These are phyloP conservation scores for Lactifluus echinatus DNA, from an alignment of 768 basidiomycete genomes.

Conservation along the genomic window DNA sequence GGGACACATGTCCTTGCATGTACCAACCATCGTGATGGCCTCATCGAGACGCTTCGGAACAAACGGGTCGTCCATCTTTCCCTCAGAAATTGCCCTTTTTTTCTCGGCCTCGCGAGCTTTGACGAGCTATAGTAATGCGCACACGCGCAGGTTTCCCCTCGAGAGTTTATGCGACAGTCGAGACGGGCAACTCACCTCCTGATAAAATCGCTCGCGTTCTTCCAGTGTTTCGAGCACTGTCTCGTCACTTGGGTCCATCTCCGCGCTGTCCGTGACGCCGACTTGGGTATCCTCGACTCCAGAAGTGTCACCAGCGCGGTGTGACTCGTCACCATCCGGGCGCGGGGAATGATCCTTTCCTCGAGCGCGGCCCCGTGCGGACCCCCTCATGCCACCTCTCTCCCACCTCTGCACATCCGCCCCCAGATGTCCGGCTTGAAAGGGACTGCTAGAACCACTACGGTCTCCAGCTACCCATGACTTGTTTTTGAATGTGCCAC, in stretches of 20 bases:
- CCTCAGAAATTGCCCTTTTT: slow-evolving; percentile 66
- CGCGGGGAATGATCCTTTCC: slow-evolving; percentile 33
- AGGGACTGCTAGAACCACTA: slow-evolving; percentile 4
- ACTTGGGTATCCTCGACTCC: slow-evolving; percentile 18
- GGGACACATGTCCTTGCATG: slow-evolving; percentile 91
- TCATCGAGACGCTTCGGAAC: slow-evolving; percentile 76
- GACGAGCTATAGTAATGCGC: slow-evolving; percentile 38
- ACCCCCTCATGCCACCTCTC: slow-evolving; percentile 39
- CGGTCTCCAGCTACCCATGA: slow-evolving; percentile 15
- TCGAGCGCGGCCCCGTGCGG: slow-evolving; percentile 34
- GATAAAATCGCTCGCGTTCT: slow-evolving; percentile 60
- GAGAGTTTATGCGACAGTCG: not conserved
- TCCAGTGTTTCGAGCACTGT: slow-evolving; percentile 49
- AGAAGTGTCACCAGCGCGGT: slow-evolving; percentile 23
- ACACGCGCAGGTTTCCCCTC: not conserved
- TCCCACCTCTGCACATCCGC: slow-evolving; percentile 53
- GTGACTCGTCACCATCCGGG: slow-evolving; percentile 11
- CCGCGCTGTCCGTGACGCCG: slow-evolving; percentile 25
- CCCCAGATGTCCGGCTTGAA: slow-evolving; percentile 13
- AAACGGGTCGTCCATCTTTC: slow-evolving; percentile 81
- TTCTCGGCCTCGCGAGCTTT: slow-evolving; percentile 66
- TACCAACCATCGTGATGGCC: slow-evolving; percentile 89
- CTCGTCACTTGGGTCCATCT: slow-evolving; percentile 27
- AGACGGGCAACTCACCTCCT: slow-evolving; percentile 43
- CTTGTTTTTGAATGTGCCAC: slow-evolving; percentile 19